Evolutionary conservation across 208 protist species (phyloP).

Genomic region (Leishmania mexicana): DNA sequence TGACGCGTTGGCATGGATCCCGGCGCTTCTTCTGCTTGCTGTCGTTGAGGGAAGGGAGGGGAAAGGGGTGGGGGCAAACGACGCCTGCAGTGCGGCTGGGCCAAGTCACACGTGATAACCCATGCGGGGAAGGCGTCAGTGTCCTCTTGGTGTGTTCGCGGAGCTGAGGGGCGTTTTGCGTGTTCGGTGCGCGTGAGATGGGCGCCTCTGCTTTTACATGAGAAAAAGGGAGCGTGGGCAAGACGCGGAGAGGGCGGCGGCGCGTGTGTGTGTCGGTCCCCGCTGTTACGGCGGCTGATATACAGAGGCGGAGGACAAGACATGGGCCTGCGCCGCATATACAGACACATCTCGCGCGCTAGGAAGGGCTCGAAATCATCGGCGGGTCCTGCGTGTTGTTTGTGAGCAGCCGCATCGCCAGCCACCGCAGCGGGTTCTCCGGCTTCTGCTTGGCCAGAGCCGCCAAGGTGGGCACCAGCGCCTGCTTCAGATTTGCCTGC

Average conservation of each 20-base stretch:
- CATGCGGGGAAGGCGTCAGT: neutral
- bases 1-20: neutral
- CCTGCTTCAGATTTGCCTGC: conserved; percentile 75
- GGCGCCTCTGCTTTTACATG: neutral
- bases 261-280: neutral
- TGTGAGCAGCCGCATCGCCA: conserved; percentile 84
- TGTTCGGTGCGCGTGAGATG: neutral
- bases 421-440: conserved; percentile 81
- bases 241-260: neutral
- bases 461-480: conserved; percentile 86
- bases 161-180: neutral
- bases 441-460: conserved; percentile 84
- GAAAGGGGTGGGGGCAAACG: neutral
- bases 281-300: neutral
- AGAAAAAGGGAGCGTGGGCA: neutral
- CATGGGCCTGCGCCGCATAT: neutral
- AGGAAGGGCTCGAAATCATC: conserved; percentile 37
- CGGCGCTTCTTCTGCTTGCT: neutral
- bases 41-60: neutral
- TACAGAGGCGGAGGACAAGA: neutral
- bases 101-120: neutral
- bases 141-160: neutral
- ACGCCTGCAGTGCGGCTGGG: neutral
- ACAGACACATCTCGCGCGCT: neutral
- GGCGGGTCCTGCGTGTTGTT: conserved; percentile 80